Conservation (phyloP, 108 stramenopile genomes). For the Cyclotella atomus region DNA sequence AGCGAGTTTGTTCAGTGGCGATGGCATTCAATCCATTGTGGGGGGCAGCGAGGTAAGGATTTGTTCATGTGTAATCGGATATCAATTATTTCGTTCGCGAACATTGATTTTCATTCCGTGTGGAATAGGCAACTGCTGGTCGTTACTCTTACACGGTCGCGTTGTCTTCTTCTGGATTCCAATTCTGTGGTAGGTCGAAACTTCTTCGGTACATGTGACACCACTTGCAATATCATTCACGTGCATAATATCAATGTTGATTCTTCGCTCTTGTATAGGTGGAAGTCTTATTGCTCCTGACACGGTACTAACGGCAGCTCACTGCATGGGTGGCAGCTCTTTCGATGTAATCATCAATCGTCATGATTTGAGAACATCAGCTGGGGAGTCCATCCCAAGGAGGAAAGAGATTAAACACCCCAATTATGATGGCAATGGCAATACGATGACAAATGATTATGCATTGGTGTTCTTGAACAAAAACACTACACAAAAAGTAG, state of each 20-base stretch:
- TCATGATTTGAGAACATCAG: background rate
- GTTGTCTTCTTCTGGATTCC: background rate
- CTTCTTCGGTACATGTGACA: constrained; percentile 2
- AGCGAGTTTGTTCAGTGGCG: background rate
- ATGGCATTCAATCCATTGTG: background rate
- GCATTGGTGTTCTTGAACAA: constrained; percentile 27
- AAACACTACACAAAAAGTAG: background rate
- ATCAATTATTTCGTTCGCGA: background rate
- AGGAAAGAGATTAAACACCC: constrained; percentile 31
- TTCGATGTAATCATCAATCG: background rate
- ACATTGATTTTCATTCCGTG: background rate
- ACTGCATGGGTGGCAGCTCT: constrained; percentile 5
- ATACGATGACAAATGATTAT: constrained; percentile 42
- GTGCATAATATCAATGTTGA: background rate
- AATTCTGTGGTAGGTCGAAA: constrained; percentile 18
- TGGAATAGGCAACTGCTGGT: background rate
- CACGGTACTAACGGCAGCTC: constrained; percentile 10
- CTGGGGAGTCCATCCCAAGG: background rate
- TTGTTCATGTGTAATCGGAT: background rate
- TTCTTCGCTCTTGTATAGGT: background rate
- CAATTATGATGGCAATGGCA: constrained; percentile 21
- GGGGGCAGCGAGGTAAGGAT: background rate
- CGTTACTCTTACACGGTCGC: background rate
- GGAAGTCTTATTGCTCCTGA: too few relatives aligned
- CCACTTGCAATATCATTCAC: background rate